phyloP scores from a whole-genome alignment of 768 basidiomycete genomes.

The Phylloporus arenicola region DNA sequence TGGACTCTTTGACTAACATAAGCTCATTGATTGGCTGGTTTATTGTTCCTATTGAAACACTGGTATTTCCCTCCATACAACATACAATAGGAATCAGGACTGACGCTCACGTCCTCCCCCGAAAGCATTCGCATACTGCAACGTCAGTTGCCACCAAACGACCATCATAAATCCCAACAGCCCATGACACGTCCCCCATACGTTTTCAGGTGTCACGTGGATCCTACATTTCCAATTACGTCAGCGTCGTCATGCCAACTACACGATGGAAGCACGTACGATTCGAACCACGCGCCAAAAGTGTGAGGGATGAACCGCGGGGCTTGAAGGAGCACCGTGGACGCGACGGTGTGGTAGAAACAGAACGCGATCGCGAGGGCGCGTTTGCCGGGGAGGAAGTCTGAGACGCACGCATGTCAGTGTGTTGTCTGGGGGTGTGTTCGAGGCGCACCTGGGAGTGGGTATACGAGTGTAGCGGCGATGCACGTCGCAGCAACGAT shows the following conservation, averaged over 20 bases:
- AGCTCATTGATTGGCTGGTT: background rate
- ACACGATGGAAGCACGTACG: conserved; percentile 38
- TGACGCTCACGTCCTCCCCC: conserved; percentile 10
- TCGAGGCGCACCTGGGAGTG: conserved; percentile 58
- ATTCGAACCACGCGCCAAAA: conserved; percentile 56
- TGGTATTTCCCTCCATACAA: background rate
- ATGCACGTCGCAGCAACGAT: conserved; percentile 58
- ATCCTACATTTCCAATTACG: background rate
- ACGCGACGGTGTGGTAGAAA: conserved; percentile 67
- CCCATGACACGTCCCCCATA: conserved; percentile 73
- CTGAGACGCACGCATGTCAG: conserved; percentile 30
- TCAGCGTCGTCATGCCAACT: background rate
- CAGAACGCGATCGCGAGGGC: conserved; percentile 73
- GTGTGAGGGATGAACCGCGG: conserved; percentile 76
- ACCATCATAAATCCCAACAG: conserved; percentile 66
- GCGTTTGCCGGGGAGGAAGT: conserved; percentile 82
- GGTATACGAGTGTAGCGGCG: conserved; percentile 55
- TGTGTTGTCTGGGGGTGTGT: background rate
- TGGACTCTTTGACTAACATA: background rate
- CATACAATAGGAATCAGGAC: background rate
- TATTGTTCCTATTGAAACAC: no score
- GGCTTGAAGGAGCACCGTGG: conserved; percentile 68
- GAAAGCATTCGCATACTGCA: conserved; percentile 45
- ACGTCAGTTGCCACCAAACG: conserved; percentile 77
- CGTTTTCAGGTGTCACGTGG: conserved; percentile 62